Evolutionary conservation across 78 protist genomes (phyloP).

Genomic region (Capsaspora owczarzaki): DNA sequence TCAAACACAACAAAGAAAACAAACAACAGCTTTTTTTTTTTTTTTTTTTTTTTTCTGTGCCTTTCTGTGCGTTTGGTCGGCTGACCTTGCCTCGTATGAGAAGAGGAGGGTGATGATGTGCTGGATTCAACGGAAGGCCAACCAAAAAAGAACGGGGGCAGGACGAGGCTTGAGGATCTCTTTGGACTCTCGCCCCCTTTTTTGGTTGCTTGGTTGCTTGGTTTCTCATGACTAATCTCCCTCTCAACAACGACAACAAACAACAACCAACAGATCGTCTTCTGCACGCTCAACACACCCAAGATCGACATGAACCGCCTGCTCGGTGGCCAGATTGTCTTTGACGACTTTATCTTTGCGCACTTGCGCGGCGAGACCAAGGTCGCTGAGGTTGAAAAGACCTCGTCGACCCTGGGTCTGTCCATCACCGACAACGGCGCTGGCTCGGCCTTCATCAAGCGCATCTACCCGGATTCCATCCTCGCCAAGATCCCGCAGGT

Average conservation of each 20-base stretch:
- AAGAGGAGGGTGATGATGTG: too few species aligned
- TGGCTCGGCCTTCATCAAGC: slow-evolving; percentile 13
- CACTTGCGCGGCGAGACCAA: neutral
- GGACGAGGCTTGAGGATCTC: neutral
- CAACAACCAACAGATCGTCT: neutral
- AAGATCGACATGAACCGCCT: slow-evolving; percentile 9
- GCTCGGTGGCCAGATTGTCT: slow-evolving; percentile 6
- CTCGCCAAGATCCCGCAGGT: neutral
- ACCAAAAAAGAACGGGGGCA: neutral
- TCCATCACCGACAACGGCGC: slow-evolving; percentile 16
- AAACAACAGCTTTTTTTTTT: neutral
- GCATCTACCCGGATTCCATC: neutral
- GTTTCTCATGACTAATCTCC: neutral
- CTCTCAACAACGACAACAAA: neutral
- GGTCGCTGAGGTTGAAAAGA: neutral
- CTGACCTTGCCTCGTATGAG: too few species aligned
- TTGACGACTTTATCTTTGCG: slow-evolving; percentile 2
- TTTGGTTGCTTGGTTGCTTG: neutral
- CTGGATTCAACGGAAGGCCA: neutral
- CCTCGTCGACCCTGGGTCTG: neutral
- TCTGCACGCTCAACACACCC: slow-evolving; percentile 13
- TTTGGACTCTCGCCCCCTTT: neutral
- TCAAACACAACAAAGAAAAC: neutral
- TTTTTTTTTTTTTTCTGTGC: neutral
- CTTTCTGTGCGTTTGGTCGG: neutral